These are phyloP conservation scores for Rubus parviflorus DNA, from an alignment of 306 rosid genomes.

Conservation along the genomic window DNA sequence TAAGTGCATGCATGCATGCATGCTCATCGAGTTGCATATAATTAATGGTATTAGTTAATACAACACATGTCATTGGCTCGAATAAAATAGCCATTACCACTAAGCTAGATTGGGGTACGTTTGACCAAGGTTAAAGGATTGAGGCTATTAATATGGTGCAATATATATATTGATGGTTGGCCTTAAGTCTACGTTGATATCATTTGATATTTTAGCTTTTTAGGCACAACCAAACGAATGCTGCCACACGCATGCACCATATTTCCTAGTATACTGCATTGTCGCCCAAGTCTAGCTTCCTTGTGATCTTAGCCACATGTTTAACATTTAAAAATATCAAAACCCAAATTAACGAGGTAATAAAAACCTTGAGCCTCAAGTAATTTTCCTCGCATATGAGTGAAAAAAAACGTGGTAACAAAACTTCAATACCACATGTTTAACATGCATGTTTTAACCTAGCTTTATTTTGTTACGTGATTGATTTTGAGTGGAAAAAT, in stretches of 20 bases:
- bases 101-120: neutral
- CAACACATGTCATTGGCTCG: conserved; percentile 5
- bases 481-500: too few relatives aligned
- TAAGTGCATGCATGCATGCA: neutral
- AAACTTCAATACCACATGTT: too few relatives aligned
- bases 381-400: too few relatives aligned
- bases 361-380: too few relatives aligned
- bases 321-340: too few relatives aligned
- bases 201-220: neutral
- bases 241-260: conserved; percentile 7
- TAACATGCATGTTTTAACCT: too few relatives aligned
- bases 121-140: neutral
- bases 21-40: neutral
- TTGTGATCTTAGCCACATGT: too few relatives aligned
- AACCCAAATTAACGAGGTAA: too few relatives aligned
- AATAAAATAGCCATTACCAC: neutral
- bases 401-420: too few relatives aligned
- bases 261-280: too few relatives aligned
- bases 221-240: neutral
- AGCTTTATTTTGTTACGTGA: too few relatives aligned
- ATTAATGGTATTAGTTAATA: neutral
- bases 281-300: too few relatives aligned
- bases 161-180: neutral
- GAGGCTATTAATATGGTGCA: neutral
- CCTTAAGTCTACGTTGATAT: conserved; percentile 4